Conservation (phyloP, 2,329 filamentous ascomycete species). For the Trichoderma cornu-damae region DNA sequence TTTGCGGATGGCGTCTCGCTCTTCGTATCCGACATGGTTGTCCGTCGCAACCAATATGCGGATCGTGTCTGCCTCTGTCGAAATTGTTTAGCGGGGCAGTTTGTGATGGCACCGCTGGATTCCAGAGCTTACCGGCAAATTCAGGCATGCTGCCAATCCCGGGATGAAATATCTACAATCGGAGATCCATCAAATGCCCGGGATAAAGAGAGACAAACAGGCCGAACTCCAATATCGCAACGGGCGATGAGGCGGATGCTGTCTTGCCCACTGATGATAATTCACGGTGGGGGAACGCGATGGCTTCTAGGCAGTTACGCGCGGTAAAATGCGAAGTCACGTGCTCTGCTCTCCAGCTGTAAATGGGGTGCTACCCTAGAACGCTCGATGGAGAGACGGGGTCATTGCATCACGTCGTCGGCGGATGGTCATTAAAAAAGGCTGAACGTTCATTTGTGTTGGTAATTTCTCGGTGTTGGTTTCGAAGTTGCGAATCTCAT, state of each 20-base stretch:
- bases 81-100: constrained; percentile 15
- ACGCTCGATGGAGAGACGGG: too few relatives aligned
- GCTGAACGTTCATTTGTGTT: too few relatives aligned
- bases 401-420: too few relatives aligned
- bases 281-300: constrained; percentile 19
- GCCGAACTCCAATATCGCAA: neutral
- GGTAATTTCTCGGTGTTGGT: too few relatives aligned
- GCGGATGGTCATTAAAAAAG: too few relatives aligned
- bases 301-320: constrained; percentile 22
- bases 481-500: too few relatives aligned
- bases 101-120: neutral
- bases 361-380: neutral
- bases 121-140: constrained; percentile 26
- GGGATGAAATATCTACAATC: neutral
- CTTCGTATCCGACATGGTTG: constrained; percentile 95
- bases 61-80: constrained; percentile 69
- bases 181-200: neutral
- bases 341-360: constrained; percentile 19
- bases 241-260: neutral
- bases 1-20: constrained; percentile 88
- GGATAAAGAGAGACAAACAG: neutral
- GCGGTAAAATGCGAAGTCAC: constrained; percentile 30
- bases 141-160: constrained; percentile 27
- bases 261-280: too few relatives aligned
- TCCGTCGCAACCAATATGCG: constrained; percentile 92